Percentiles rank a stretch among this genome's conserved stretches.
Evolutionary conservation across 257 asterid genomes (phyloP).

Genomic region (Capsicum baccatum): DNA sequence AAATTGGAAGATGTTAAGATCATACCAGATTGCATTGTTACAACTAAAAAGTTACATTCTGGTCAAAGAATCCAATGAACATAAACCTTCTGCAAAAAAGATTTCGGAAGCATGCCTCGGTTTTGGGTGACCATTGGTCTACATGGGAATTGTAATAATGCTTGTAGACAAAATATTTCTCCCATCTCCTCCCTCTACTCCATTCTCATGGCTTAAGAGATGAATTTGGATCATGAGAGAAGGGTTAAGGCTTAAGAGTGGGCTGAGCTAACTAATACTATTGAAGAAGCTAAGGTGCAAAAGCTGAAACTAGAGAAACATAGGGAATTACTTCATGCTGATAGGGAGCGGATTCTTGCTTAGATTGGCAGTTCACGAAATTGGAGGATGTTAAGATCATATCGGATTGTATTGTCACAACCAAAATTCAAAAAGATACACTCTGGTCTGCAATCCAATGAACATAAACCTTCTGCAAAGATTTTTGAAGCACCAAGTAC

Average conservation of each 20-base stretch:
- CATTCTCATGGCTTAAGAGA: constrained; percentile 39
- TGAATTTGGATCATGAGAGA: constrained; percentile 74
- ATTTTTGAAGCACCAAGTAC: constrained; percentile 47
- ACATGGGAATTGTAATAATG: too few relatives aligned
- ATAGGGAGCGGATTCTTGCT: constrained; percentile 74
- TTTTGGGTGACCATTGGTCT: too few relatives aligned
- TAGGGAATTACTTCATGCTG: constrained; percentile 82
- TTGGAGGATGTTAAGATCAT: constrained; percentile 70
- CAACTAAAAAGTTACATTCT: constrained; percentile 51
- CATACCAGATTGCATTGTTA: constrained; percentile 61
- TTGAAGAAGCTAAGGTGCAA: constrained; percentile 82
- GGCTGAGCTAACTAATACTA: constrained; percentile 73
- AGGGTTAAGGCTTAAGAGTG: constrained; percentile 89
- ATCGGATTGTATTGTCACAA: constrained; percentile 63
- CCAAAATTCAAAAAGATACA: constrained; percentile 42
- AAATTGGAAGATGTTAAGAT: constrained; percentile 71
- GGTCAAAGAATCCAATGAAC: constrained; percentile 46
- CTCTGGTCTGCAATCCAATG: constrained; percentile 45
- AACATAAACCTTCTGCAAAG: constrained; percentile 44
- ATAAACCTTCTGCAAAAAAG: constrained; percentile 42
- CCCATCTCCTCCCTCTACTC: too few relatives aligned
- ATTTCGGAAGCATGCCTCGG: constrained; percentile 28
- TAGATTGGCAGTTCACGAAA: constrained; percentile 71
- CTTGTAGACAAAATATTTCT: too few relatives aligned
- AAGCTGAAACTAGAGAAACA: constrained; percentile 90